Evolutionary conservation across 2,329 filamentous ascomycete genomes (phyloP).

Genomic region (Phyllosticta citribraziliensis): DNA sequence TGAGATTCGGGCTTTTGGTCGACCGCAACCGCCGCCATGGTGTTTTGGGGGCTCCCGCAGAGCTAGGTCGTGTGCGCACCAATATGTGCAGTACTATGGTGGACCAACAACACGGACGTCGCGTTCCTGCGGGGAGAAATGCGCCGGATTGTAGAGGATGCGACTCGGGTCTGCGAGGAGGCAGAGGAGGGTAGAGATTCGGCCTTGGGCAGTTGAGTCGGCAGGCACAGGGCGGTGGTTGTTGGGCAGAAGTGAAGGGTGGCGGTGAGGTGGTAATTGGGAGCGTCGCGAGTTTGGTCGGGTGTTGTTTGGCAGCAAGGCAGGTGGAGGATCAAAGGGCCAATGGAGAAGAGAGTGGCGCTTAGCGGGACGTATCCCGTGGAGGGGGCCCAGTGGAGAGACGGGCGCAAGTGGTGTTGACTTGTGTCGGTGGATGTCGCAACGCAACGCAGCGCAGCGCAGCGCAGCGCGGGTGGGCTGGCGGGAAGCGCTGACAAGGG

Average conservation of each 20-base stretch:
- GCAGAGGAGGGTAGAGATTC: not conserved
- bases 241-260: not conserved
- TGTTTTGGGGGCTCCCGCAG: not conserved
- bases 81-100: not conserved
- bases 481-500: constrained; percentile 1
- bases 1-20: constrained; percentile 17
- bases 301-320: not conserved
- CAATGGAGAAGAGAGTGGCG: not conserved
- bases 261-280: not conserved
- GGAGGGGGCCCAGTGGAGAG: not conserved
- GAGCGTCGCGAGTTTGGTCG: not conserved
- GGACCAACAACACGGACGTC: not conserved
- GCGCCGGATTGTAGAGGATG: not conserved
- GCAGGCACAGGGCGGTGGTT: not conserved
- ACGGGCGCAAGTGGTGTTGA: not conserved
- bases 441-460: not conserved
- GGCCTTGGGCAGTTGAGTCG: not conserved
- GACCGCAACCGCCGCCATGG: constrained; percentile 30
- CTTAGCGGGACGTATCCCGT: too few species aligned
- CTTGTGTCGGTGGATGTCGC: not conserved
- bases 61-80: not conserved
- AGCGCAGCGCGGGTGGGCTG: not conserved
- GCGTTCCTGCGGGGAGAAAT: not conserved
- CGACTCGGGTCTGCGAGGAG: not conserved
- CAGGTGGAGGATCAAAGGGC: not conserved